phyloP scores from a whole-genome alignment of 2,329 filamentous ascomycete genomes.

The Trichophyton verrucosum region DNA sequence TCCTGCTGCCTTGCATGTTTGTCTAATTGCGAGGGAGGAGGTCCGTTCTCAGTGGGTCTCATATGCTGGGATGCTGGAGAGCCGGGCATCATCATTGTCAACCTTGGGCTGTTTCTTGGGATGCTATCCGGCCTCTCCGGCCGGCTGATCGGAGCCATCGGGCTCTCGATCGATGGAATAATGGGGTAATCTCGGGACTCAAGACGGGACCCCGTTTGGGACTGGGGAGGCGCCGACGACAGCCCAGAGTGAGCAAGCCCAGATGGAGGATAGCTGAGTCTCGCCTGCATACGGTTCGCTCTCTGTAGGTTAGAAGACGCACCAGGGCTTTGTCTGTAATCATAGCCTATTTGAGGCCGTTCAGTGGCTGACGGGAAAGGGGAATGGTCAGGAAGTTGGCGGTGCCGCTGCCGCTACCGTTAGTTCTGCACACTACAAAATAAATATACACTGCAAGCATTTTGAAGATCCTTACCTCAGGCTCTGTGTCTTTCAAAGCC shows the following conservation, averaged over 20 bases:
- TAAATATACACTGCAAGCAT: not conserved
- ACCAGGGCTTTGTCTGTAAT: not conserved
- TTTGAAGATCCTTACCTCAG: not conserved
- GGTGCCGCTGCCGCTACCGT: conserved; percentile 12
- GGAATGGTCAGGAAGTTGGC: conserved; percentile 9
- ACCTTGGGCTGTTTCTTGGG: not conserved
- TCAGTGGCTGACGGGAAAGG: conserved; percentile 17
- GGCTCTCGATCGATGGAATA: conserved; percentile 27
- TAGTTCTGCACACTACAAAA: conserved; percentile 5
- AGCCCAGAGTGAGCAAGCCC: not conserved
- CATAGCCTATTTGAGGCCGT: conserved; percentile 10
- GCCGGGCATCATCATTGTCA: not conserved
- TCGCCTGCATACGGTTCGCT: not conserved
- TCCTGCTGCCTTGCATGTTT: not conserved
- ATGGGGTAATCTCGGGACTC: conserved; percentile 14
- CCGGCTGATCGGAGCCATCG: conserved; percentile 10
- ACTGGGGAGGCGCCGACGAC: not conserved
- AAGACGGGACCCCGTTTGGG: not conserved
- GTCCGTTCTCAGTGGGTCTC: not conserved
- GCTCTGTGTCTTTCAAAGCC: not conserved
- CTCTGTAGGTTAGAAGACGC: not conserved
- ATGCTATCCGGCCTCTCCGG: not conserved
- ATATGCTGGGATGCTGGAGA: not conserved
- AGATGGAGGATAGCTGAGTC: not conserved
- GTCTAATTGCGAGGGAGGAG: not conserved